Conservation (phyloP, 371 early-diverging fungal genomes). For the Mortierella sp. region DNA sequence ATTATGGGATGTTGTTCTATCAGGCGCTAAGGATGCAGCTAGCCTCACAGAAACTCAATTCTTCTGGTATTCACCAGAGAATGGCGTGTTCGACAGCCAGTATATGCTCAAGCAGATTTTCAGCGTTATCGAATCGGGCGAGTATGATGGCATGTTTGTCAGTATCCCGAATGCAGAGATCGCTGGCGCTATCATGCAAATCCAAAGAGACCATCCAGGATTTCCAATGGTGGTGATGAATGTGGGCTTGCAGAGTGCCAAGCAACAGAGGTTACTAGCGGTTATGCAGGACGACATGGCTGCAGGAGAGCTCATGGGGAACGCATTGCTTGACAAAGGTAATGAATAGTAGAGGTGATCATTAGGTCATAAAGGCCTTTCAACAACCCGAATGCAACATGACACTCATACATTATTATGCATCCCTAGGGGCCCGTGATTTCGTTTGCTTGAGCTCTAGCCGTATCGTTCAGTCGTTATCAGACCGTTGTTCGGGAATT, state of each 20-base stretch:
- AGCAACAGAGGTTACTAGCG: slow-evolving; percentile 49
- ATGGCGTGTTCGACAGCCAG: slow-evolving; percentile 23
- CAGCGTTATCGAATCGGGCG: slow-evolving; percentile 42
- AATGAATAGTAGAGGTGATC: no score
- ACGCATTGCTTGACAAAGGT: slow-evolving; percentile 45
- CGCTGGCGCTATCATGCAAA: slow-evolving; percentile 54
- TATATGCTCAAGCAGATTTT: slow-evolving; percentile 55
- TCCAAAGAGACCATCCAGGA: slow-evolving; percentile 23
- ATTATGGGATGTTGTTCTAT: slow-evolving; percentile 53
- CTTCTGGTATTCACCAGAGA: slow-evolving; percentile 55
- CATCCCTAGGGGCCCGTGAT: slow-evolving; percentile 29
- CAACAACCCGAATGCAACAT: no score
- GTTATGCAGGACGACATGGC: slow-evolving; percentile 58
- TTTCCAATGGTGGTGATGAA: slow-evolving; percentile 62
- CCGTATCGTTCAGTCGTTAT: slow-evolving; percentile 15
- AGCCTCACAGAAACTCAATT: slow-evolving; percentile 53
- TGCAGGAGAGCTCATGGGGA: slow-evolving; percentile 55
- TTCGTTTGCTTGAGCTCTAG: slow-evolving; percentile 32
- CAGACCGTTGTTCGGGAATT: slow-evolving; percentile 43
- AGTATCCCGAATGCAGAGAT: slow-evolving; percentile 59
- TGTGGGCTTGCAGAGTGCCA: slow-evolving; percentile 56
- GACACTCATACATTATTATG: background rate
- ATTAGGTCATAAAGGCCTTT: no score
- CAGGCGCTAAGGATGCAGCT: slow-evolving; percentile 60
- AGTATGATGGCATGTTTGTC: slow-evolving; percentile 56